Base-by-base conservation (phyloP, 495 filamentous ascomycete genomes). In the Evansstolkia leycettana region DNA sequence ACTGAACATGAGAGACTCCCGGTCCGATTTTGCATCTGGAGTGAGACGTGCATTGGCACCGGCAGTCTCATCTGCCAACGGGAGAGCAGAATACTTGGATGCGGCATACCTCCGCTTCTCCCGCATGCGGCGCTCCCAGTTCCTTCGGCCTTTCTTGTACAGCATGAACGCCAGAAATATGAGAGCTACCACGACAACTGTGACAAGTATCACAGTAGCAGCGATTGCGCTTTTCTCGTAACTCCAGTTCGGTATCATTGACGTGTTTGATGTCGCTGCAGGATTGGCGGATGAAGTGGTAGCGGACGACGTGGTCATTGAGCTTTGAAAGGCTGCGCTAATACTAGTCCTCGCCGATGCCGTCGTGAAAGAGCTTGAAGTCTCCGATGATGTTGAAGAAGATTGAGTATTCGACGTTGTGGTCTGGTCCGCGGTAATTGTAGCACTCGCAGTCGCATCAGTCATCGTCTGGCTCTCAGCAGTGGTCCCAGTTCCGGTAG, bases 1-100 rank as follows among this genome's bases (percentile, higher is more conserved):
- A 23, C 43, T 50, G 35, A 56, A 51, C 45, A 53, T 53, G 25
- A 57, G 24, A 4, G 54, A 55, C 8, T 37, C 42, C 6, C 54
- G 49, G 25, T 53, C 51, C 2, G 46, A 48, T 3, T 36, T 28
- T 4, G 46, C 24, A 10, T 54, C 48, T 31, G 39, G 42, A 45
- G 49, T 45, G 32, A 54, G 48, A 23, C 49, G 51, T 3, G 36
- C 34, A 16, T 54, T 43, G 6, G 48, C 30, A 1, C 34, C 31
- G 15, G 35, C 39, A 43, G 38, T 45, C 14, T 45, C 51, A 16
- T 44, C 43, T 6, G 20, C 39, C 9, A 54, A 25, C 8, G 38
- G 38, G 3, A 54, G 25, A 6, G 36, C 26, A 1, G 51, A 54
- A 7, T 39, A 37, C 7, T 19, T 25, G 27, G 51, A 55, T 7